Base-by-base conservation (phyloP, 495 filamentous ascomycete genomes). In the Hypoxylon fragiforme region DNA sequence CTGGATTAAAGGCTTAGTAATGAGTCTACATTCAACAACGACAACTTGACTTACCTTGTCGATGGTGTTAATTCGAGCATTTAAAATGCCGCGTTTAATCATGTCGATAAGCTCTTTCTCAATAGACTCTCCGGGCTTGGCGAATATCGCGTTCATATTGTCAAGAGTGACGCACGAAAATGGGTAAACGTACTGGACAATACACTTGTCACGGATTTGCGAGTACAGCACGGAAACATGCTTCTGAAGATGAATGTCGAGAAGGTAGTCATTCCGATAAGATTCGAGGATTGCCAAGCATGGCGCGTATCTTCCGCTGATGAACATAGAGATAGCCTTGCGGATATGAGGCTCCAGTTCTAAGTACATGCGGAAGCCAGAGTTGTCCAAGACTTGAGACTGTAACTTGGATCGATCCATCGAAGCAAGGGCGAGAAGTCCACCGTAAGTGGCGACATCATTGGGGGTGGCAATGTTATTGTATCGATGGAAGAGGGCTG, bases 321-420 rank as follows among this genome's bases (percentile, higher is more conserved):
- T 87, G 70, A 97, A 97, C 74, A 87, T 86, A 1, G 81, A 76
- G 45, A 98, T 87, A 18, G 94, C 95, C 14, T 90, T 89, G 41
- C 95, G 88, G 54, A 98, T 88, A 60, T 97, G 92, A 1, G 95
- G 92, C 66, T 97, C 94, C 1, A 92, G 80, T 67, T 98, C 92
- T 2, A 98, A 81, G 70, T 91, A 97, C 39, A 78, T 83, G 37
- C 95, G 85, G 77, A 98, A 98, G 24, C 75, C 72, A 19, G 71
- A 71, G 57, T 89, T 92, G 13, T 92, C 90, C 0, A 98, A 82
- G 7, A 97, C 89, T 14, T 76, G 73, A 4, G 62, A 70, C 64
- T 95, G 89, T 12, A 98, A 76, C 53, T 89, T 82, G 7, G 73
- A 71, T 34, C 94, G 83, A 39, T 87, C 80, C 90, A 97, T 95